These are phyloP conservation scores for Juncus inflexus DNA, from an alignment of 176 grass and related monocot species.

Conservation along the genomic window DNA sequence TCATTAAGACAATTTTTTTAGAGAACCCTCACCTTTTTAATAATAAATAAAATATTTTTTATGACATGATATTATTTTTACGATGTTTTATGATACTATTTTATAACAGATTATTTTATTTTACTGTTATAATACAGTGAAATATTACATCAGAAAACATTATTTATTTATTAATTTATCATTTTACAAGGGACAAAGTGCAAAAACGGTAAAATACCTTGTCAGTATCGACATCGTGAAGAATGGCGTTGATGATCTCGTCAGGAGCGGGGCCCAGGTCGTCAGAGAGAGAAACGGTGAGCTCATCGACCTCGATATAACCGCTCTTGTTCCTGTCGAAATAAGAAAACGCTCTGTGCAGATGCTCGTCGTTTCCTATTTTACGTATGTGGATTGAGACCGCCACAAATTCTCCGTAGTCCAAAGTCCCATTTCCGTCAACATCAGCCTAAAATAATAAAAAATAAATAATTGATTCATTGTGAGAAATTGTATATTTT, in stretches of 20 bases:
- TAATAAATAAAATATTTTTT: no score
- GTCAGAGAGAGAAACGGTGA: constrained; percentile 51
- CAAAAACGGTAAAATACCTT: constrained; percentile 43
- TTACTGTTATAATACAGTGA: no score
- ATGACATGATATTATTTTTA: no score
- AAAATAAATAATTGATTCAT: constrained; percentile 12
- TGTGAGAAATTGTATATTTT: no score
- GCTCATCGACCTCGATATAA: constrained; percentile 85
- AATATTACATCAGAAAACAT: no score
- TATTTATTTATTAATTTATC: no score
- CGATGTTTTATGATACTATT: no score
- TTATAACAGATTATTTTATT: no score
- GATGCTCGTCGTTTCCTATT: constrained; percentile 71
- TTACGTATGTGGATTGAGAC: constrained; percentile 78
- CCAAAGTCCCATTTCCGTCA: constrained; percentile 71
- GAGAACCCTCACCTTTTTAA: no score
- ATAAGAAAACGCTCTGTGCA: constrained; percentile 82
- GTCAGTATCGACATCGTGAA: constrained; percentile 77
- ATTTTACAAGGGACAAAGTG: not conserved
- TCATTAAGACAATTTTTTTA: not conserved
- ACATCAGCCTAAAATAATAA: constrained; percentile 56
- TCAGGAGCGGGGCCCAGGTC: constrained; percentile 70
- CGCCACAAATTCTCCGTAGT: constrained; percentile 84
- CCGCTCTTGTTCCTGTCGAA: constrained; percentile 78
- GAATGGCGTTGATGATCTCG: constrained; percentile 85